Base-by-base conservation (phyloP, 345 rosid species). In the Litchi chinensis region DNA sequence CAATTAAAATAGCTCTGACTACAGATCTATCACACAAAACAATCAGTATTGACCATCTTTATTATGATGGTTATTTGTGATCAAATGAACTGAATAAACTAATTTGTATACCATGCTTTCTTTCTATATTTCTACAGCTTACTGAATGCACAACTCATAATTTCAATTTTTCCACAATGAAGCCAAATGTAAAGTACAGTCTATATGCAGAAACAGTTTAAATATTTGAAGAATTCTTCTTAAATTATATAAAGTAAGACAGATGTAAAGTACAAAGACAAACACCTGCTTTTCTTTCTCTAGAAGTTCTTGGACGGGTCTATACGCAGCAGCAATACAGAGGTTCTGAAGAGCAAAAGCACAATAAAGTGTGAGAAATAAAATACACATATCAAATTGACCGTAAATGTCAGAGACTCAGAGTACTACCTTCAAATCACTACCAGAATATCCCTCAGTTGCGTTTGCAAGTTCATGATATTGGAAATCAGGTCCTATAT, bases 391-490 rank as follows among this genome's bases (percentile, higher is more conserved):
- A 39, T 63, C 19, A 18, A 78, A 75, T 48, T 59, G 65, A 63
- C 71, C 18, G 22, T 64, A 52, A 76, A 65, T 56, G 11, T 22
- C 46, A 11, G 52, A 26, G 28, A 26, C n/a, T 26, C 28, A 26
- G 1, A 44, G 71, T 56, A 68, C 71, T 83, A 96, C 99, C 99
- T 97, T 97, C 70, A 97, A 86, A 89, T 97, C 99, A 80, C 99
- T 97, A 65, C 99, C 99, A 64, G 98, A 97, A 81, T 97, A 97
- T 78, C 99, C 99, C 76, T 93, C 98, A 9, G 98, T 93, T 67
- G 81, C 93, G 80, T 81, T 88, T 75, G 98, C 99, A 73, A 97
- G 98, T 81, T 88, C 85, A 52, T 91, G 86, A 76, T 81, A 87
- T 75, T 86, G 76, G 77, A 97, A 94, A 80, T 76, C 86, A 19